Evolutionary conservation across 495 filamentous ascomycete genomes (phyloP).

Genomic region (Acidiella bohemica): DNA sequence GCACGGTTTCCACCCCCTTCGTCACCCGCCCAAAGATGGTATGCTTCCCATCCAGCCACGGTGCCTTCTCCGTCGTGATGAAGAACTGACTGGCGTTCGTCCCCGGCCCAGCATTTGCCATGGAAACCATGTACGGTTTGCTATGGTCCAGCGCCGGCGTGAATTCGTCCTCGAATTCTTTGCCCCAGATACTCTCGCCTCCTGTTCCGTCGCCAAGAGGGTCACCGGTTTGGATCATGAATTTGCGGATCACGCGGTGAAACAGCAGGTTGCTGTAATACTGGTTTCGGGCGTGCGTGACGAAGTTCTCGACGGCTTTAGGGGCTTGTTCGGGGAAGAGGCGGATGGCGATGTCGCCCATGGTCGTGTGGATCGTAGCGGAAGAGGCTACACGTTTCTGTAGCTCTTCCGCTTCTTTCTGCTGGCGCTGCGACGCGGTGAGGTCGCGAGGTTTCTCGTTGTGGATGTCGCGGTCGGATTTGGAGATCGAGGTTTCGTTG

Average conservation of each 20-base stretch:
- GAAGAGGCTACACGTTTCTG: conserved; percentile 40
- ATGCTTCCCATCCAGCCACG: conserved; percentile 93
- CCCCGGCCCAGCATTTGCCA: conserved; percentile 91
- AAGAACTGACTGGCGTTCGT: conserved; percentile 76
- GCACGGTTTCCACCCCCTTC: conserved; percentile 85
- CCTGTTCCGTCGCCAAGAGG: conserved; percentile 91
- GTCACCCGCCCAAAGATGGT: conserved; percentile 88
- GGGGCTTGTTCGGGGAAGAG: conserved; percentile 88
- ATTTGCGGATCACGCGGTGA: conserved; percentile 92
- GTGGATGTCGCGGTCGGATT: conserved; percentile 77
- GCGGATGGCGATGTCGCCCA: conserved; percentile 89
- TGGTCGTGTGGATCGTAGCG: conserved; percentile 80
- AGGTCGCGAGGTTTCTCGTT: conserved; percentile 74
- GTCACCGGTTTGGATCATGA: conserved; percentile 95
- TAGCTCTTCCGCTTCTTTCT: conserved; percentile 50
- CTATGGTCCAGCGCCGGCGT: conserved; percentile 71
- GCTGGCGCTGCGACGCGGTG: conserved; percentile 29
- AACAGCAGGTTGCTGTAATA: conserved; percentile 98
- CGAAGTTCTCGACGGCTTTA: conserved; percentile 97
- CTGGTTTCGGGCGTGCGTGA: conserved; percentile 70
- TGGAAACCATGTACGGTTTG: conserved; percentile 87
- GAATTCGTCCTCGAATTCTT: conserved; percentile 92
- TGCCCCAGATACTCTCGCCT: conserved; percentile 93
- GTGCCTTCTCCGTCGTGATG: conserved; percentile 93
- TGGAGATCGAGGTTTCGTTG: conserved; percentile 71